These are phyloP conservation scores for Austropuccinia psidii DNA, from an alignment of 1,284 basidiomycete genomes.

Conservation along the genomic window DNA sequence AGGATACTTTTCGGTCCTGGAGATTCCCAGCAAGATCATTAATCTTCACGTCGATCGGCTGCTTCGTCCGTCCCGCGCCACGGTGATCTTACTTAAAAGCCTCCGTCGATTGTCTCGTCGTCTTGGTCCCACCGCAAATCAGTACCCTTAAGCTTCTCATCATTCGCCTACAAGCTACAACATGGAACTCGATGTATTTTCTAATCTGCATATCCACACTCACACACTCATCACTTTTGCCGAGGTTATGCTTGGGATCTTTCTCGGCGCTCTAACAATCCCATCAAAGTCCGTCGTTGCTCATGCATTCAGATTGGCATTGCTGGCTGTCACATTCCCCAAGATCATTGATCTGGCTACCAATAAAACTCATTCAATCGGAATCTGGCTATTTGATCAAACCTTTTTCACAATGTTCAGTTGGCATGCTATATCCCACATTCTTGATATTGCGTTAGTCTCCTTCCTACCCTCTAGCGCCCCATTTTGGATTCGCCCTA, in stretches of 20 bases:
- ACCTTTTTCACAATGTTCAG: neutral
- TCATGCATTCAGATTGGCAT: neutral
- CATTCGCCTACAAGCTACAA: too few relatives aligned
- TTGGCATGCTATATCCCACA: neutral
- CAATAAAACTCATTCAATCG: neutral
- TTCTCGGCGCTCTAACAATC: neutral
- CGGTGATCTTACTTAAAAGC: too few relatives aligned
- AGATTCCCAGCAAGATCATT: too few relatives aligned
- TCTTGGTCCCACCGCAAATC: too few relatives aligned
- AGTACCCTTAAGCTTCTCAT: too few relatives aligned
- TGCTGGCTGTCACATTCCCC: neutral
- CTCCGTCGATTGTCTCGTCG: too few relatives aligned
- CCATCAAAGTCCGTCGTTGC: neutral
- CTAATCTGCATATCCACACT: too few relatives aligned
- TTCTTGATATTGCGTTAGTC: neutral
- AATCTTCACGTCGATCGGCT: too few relatives aligned
- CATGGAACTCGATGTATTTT: too few relatives aligned
- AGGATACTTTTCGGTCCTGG: too few relatives aligned
- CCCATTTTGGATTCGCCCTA: conserved; percentile 1
- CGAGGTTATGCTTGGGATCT: neutral
- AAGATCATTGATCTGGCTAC: neutral
- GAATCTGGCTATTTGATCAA: neutral
- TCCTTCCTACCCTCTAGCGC: neutral
- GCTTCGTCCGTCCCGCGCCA: too few relatives aligned
- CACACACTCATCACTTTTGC: too few relatives aligned